Evolutionary conservation across 805 yeast species (phyloP).

Genomic region (Candida vaughaniae): DNA sequence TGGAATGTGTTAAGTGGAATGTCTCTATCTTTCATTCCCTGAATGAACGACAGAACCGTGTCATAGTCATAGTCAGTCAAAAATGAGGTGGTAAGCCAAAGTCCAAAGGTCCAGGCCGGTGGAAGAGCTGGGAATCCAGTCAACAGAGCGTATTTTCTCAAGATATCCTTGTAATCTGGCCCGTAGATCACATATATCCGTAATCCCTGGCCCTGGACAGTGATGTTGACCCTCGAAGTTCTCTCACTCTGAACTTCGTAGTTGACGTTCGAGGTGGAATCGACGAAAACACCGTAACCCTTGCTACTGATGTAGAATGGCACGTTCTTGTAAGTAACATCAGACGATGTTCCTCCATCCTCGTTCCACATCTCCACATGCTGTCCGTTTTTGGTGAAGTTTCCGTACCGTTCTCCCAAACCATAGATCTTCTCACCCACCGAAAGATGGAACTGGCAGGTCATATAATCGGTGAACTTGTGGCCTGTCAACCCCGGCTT

Average conservation of each 20-base stretch:
- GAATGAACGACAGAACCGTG: constrained; percentile 29
- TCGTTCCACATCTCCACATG: constrained; percentile 36
- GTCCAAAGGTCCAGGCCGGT: constrained; percentile 38
- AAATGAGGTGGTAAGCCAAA: constrained; percentile 40
- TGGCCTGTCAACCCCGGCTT: constrained; percentile 11
- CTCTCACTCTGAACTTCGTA: constrained; percentile 37
- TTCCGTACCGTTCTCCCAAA: constrained; percentile 38
- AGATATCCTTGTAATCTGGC: constrained; percentile 29
- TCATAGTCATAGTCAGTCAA: constrained; percentile 35
- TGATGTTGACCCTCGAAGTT: constrained; percentile 34
- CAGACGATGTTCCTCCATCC: constrained; percentile 39
- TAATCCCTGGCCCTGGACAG: constrained; percentile 32
- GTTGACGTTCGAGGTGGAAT: constrained; percentile 26
- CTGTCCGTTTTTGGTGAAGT: constrained; percentile 35
- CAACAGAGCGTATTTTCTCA: constrained; percentile 24
- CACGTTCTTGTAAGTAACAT: constrained; percentile 34
- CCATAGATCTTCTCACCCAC: constrained; percentile 38
- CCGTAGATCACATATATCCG: constrained; percentile 30
- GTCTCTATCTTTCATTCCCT: constrained; percentile 35
- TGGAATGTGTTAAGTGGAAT: constrained; percentile 35
- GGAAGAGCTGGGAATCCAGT: constrained; percentile 38
- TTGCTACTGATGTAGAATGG: constrained; percentile 32
- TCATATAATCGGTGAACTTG: constrained; percentile 20
- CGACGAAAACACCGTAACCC: constrained; percentile 37
- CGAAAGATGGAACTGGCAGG: constrained; percentile 30